Conservation (phyloP, 768 basidiomycete genomes). For the Leucocoprinus leucothites region DNA sequence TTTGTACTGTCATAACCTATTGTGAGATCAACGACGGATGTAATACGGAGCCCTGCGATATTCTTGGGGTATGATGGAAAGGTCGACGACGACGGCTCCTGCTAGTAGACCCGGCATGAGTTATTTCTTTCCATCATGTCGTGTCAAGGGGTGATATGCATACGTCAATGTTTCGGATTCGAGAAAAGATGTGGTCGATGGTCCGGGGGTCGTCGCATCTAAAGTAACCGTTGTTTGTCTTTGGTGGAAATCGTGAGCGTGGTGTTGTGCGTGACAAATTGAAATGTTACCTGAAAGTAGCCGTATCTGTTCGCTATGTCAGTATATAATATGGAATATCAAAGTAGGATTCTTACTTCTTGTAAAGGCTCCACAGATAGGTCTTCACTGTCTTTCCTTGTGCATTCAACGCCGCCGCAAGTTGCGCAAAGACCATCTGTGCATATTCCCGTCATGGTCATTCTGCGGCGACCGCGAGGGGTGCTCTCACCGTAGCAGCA, state of each 20-base stretch:
- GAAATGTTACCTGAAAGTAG: constrained; percentile 58
- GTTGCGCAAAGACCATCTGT: constrained; percentile 67
- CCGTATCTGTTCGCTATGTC: constrained; percentile 52
- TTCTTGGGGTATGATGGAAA: constrained; percentile 50
- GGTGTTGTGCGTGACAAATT: not conserved
- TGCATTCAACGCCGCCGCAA: constrained; percentile 48
- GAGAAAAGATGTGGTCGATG: constrained; percentile 65
- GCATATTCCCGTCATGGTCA: not conserved
- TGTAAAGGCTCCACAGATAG: constrained; percentile 63
- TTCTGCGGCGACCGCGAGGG: not conserved
- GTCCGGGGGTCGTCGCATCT: constrained; percentile 64
- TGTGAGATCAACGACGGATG: constrained; percentile 72
- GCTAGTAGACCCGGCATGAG: no score
- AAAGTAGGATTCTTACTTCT: constrained; percentile 35
- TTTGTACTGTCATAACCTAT: constrained; percentile 74
- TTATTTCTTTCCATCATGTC: no score
- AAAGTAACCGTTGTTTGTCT: constrained; percentile 86
- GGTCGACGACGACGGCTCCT: constrained; percentile 6
- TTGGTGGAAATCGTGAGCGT: constrained; percentile 1
- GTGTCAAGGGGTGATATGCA: no score
- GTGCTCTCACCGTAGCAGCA: constrained; percentile 59
- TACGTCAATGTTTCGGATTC: constrained; percentile 57
- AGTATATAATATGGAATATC: not conserved
- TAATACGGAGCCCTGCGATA: constrained; percentile 60
- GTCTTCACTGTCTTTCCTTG: constrained; percentile 52